Evolutionary conservation across 2,329 filamentous ascomycete genomes (phyloP).

Genomic region (Talaromyces pinophilus): DNA sequence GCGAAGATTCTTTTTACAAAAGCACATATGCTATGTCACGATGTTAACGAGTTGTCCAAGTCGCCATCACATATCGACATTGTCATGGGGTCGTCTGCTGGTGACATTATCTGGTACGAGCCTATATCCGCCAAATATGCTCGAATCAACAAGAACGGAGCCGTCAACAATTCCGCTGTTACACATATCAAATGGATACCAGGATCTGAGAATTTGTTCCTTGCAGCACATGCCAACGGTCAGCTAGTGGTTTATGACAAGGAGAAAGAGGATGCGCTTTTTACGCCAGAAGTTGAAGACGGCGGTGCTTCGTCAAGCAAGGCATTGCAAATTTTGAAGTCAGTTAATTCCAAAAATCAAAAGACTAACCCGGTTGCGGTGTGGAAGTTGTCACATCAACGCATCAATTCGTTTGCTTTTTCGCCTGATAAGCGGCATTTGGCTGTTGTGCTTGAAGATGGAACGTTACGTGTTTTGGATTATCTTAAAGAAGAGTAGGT

Average conservation of each 20-base stretch:
- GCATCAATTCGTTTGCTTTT: slow-evolving; percentile 88
- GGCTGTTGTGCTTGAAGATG: slow-evolving; percentile 89
- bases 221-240: slow-evolving; percentile 90
- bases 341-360: slow-evolving; percentile 89
- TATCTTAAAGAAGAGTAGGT: slow-evolving; percentile 81
- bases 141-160: slow-evolving; percentile 92
- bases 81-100: slow-evolving; percentile 92
- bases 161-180: slow-evolving; percentile 82
- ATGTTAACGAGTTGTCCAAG: slow-evolving; percentile 83
- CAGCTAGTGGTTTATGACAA: slow-evolving; percentile 94
- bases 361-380: slow-evolving; percentile 88
- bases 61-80: slow-evolving; percentile 79
- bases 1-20: slow-evolving; percentile 97
- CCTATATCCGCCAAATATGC: slow-evolving; percentile 95
- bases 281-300: slow-evolving; percentile 64
- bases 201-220: slow-evolving; percentile 86
- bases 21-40: slow-evolving; percentile 91
- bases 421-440: slow-evolving; percentile 85
- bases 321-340: slow-evolving; percentile 75
- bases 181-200: slow-evolving; percentile 91
- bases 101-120: slow-evolving; percentile 98
- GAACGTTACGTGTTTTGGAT: slow-evolving; percentile 84
- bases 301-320: slow-evolving; percentile 29
- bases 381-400: slow-evolving; percentile 90
- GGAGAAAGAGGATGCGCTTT: slow-evolving; percentile 85